Conservation (phyloP, 2,329 filamentous ascomycete genomes). For the Davidsoniella neocaledoniae region DNA sequence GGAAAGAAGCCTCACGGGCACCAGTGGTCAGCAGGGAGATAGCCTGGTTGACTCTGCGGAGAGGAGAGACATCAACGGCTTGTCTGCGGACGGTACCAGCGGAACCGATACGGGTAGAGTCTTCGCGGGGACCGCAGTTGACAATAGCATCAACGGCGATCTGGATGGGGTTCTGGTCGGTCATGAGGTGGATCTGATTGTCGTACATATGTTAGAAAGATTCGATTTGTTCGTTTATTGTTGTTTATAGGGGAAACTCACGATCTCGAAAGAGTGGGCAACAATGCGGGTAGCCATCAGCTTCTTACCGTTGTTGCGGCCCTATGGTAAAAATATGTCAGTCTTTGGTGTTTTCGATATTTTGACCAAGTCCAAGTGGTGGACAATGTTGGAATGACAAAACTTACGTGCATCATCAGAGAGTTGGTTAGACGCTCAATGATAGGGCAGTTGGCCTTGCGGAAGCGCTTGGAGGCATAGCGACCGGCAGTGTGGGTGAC, state of each 20-base stretch:
- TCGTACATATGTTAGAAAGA: not conserved
- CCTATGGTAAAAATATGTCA: conserved; percentile 82
- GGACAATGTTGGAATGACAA: not conserved
- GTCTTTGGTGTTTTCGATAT: not conserved
- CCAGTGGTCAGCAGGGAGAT: conserved; percentile 98
- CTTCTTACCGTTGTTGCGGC: conserved; percentile 99
- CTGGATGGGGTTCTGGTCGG: conserved; percentile 99
- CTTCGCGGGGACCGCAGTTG: conserved; percentile 99
- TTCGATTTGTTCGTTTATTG: not conserved
- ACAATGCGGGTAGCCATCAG: conserved; percentile 99
- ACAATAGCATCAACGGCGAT: conserved; percentile 98
- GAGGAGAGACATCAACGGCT: conserved; percentile 98
- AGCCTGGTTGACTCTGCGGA: conserved; percentile 99
- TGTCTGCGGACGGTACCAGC: conserved; percentile 99
- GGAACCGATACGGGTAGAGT: conserved; percentile 98
- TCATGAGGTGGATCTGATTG: conserved; percentile 95
- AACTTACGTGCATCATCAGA: conserved; percentile 82
- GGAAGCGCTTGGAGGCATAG: conserved; percentile 99
- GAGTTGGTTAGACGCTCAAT: conserved; percentile 99
- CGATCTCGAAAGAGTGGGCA: conserved; percentile 97
- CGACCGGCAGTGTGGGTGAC: conserved; percentile 96
- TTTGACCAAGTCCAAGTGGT: too few species aligned
- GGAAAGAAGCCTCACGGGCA: conserved; percentile 96
- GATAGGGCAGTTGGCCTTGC: conserved; percentile 99
- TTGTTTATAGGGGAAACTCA: conserved; percentile 36